These are phyloP conservation scores for Rosa persica DNA, from an alignment of 306 rosid genomes.

Conservation along the genomic window DNA sequence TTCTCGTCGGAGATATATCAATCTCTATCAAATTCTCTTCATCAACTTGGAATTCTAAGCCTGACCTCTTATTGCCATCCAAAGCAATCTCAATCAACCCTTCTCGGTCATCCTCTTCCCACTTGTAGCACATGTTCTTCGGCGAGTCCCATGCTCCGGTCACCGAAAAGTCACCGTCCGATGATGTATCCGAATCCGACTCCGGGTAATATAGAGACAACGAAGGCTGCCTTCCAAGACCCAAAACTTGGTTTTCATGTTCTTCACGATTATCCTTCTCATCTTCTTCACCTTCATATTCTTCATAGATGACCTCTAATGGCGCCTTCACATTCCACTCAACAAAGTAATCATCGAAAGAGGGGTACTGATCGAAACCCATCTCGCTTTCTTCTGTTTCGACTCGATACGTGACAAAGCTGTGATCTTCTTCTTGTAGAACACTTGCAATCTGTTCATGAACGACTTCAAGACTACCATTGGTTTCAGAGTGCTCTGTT, in stretches of 20 bases:
- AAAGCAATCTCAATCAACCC: constrained; percentile 83
- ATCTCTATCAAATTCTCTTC: constrained; percentile 54
- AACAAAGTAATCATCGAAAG: constrained; percentile 57
- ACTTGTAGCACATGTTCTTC: constrained; percentile 40
- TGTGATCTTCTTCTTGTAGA: constrained; percentile 31
- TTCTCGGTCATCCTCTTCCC: constrained; percentile 83
- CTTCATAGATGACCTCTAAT: constrained; percentile 81
- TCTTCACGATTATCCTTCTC: constrained; percentile 11
- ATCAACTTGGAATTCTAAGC: constrained; percentile 29
- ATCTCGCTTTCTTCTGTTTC: constrained; percentile 29
- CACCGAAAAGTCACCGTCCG: constrained; percentile 46
- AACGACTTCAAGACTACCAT: constrained; percentile 14
- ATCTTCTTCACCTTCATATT: constrained; percentile 57
- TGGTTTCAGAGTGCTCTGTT: neutral
- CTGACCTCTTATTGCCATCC: constrained; percentile 40
- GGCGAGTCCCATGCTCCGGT: constrained; percentile 47
- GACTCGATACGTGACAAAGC: constrained; percentile 26
- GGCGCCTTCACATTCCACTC: constrained; percentile 88
- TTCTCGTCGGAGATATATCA: constrained; percentile 43
- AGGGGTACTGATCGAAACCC: constrained; percentile 37
- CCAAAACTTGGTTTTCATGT: constrained; percentile 5
- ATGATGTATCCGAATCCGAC: constrained; percentile 72
- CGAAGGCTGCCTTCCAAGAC: constrained; percentile 44
- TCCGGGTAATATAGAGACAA: constrained; percentile 73
- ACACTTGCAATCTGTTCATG: constrained; percentile 21